Evolutionary conservation across 495 filamentous ascomycete species (phyloP).

Genomic region (Trichoderma erinaceum): DNA sequence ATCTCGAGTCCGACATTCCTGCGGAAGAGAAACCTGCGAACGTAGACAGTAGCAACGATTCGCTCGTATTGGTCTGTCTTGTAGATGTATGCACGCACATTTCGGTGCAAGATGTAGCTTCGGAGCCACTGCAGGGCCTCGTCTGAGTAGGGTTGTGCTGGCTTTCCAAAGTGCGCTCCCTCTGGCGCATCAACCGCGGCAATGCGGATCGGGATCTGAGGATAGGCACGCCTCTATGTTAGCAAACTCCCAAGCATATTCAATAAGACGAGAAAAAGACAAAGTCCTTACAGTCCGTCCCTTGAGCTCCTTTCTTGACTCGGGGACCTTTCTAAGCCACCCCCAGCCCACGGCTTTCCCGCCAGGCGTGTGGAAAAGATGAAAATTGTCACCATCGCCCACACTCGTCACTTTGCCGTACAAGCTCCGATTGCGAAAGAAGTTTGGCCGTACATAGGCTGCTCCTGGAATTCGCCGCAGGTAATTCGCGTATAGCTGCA

Average conservation of each 20-base stretch:
- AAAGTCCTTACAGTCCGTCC: slow-evolving; percentile 62
- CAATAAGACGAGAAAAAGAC: not conserved
- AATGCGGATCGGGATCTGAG: slow-evolving; percentile 72
- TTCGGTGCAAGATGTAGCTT: slow-evolving; percentile 61
- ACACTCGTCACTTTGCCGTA: slow-evolving; percentile 87
- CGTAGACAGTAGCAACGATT: slow-evolving; percentile 77
- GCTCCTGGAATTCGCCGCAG: slow-evolving; percentile 76
- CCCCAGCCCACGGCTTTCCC: slow-evolving; percentile 84
- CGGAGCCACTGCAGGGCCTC: slow-evolving; percentile 78
- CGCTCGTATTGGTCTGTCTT: slow-evolving; percentile 86
- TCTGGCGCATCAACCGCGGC: slow-evolving; percentile 94
- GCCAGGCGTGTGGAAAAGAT: slow-evolving; percentile 88
- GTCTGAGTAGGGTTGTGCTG: slow-evolving; percentile 73
- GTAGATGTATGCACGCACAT: slow-evolving; percentile 74
- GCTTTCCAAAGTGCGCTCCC: slow-evolving; percentile 80
- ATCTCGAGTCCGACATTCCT: slow-evolving; percentile 86
- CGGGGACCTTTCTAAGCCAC: slow-evolving; percentile 74
- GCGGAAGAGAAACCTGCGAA: slow-evolving; percentile 57
- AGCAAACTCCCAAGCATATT: slow-evolving; percentile 8
- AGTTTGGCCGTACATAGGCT: slow-evolving; percentile 58
- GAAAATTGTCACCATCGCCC: slow-evolving; percentile 92
- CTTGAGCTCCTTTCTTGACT: slow-evolving; percentile 57
- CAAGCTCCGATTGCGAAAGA: slow-evolving; percentile 64
- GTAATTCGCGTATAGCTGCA: slow-evolving; percentile 63
- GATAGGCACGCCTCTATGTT: not conserved